These are phyloP conservation scores for Glutinoglossum americanum DNA, from an alignment of 495 filamentous ascomycete species.

Conservation along the genomic window DNA sequence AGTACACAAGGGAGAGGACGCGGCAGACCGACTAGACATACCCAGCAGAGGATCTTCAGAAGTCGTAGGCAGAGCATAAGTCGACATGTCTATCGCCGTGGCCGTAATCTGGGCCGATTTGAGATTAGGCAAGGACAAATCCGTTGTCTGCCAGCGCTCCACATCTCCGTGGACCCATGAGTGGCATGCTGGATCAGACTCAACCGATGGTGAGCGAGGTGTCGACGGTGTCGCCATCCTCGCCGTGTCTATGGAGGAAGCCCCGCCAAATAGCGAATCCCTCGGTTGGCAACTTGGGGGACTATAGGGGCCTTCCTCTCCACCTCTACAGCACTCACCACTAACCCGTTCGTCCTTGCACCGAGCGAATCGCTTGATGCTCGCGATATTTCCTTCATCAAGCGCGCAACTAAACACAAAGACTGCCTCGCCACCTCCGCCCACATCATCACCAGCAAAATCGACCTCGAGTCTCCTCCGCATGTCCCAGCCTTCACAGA, in stretches of 20 bases:
- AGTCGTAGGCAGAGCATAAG: conserved; percentile 40
- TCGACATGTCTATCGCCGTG: conserved; percentile 55
- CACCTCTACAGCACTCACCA: not conserved
- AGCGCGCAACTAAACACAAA: conserved; percentile 52
- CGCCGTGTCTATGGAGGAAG: not conserved
- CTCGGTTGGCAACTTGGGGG: not conserved
- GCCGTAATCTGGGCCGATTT: conserved; percentile 40
- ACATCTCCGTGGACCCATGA: not conserved
- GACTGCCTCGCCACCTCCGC: conserved; percentile 48
- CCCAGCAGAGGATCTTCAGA: conserved; percentile 55
- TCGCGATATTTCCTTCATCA: conserved; percentile 29
- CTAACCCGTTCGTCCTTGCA: conserved; percentile 10
- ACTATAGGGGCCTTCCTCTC: not conserved
- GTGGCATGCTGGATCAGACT: not conserved
- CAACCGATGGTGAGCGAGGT: not conserved
- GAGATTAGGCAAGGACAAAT: conserved; percentile 30
- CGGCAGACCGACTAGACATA: conserved; percentile 29
- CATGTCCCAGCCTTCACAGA: conserved; percentile 86
- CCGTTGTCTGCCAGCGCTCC: conserved; percentile 41
- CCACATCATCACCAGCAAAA: conserved; percentile 60
- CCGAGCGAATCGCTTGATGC: conserved; percentile 30
- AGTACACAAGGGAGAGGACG: conserved; percentile 35
- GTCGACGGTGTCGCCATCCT: not conserved
- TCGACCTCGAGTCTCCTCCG: conserved; percentile 66
- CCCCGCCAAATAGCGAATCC: conserved; percentile 21